Evolutionary conservation across 2,329 filamentous ascomycete species (phyloP), one percentile per base, ranked within the genome.

Genomic region (Colletotrichum phormii): DNA sequence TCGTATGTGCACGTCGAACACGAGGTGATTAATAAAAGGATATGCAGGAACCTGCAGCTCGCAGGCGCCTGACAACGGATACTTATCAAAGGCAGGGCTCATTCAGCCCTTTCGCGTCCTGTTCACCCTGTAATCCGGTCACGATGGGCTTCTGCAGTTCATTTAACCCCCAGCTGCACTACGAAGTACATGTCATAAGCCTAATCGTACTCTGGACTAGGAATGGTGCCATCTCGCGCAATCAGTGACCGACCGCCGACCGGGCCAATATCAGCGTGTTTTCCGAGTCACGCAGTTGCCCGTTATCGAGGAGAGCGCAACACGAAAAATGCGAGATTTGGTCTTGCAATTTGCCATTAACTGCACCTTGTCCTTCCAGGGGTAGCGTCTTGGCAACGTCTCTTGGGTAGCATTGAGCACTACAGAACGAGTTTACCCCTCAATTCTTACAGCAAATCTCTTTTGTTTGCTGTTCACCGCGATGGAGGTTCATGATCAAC

Each of bases 161-260:
- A 7, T 29, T n/a, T 2, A 1, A 1, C 5, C 33, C 55, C 26
- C 62, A 42, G 37, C 15, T 42, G 2, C 37, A 42, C 37, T 18
- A 15, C 26, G 26, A 4, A 26, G 26, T 26, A 26, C 37, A 18
- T 42, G 2, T 55, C 5, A 29, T 29, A 9, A 37, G 15, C n/a
- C 29, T 29, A 57, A 51, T 42, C 29, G 49, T 18, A 31, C 3
- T 13, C 9, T 5, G 3, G 18, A 62, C n/a, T 51, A 8, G 7
- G 13, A 13, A 61, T 71, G 64, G 29, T 67, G 64, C 57, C 42
- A 71, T 71, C 29, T 58, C 15, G 64, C 68, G 64, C 57, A 22
- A 62, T 37, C 55, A 24, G 46, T 33, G 54, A 42, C 51, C 8
- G 33, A 29, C 26, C 26, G 4, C 51, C 8, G 33, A 29, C 26